phyloP scores from a whole-genome alignment of 106 monocot species.

The Acorus calamus region DNA sequence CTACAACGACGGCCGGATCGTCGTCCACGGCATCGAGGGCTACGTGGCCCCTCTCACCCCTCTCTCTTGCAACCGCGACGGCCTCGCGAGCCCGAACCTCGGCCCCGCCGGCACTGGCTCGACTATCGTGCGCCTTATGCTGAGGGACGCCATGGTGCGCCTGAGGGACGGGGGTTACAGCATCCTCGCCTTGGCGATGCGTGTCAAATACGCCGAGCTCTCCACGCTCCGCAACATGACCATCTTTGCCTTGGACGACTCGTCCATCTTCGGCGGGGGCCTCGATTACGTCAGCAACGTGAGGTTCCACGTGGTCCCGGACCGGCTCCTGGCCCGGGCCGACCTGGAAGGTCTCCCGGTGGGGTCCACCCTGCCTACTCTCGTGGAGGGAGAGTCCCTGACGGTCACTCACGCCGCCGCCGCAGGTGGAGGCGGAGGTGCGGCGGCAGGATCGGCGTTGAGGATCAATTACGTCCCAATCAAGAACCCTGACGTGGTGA shows the following conservation, averaged over 20 bases:
- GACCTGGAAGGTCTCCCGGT: slow-evolving; percentile 34
- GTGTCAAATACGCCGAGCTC: slow-evolving; percentile 60
- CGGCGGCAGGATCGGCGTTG: background rate
- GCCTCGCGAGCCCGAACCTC: background rate
- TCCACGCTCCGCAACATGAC: slow-evolving; percentile 45
- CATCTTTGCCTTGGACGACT: slow-evolving; percentile 61
- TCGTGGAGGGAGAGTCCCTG: slow-evolving; percentile 42
- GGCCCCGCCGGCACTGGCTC: background rate
- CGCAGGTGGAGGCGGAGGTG: background rate
- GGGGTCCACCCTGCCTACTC: slow-evolving; percentile 45
- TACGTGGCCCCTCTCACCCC: slow-evolving; percentile 51
- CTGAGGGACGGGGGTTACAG: slow-evolving; percentile 48
- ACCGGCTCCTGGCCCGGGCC: slow-evolving; percentile 31
- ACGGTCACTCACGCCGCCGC: slow-evolving; percentile 22
- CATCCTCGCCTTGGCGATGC: slow-evolving; percentile 67
- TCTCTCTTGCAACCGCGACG: slow-evolving; percentile 28
- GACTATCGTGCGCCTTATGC: slow-evolving; percentile 45
- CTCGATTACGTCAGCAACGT: slow-evolving; percentile 51
- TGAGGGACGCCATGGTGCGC: slow-evolving; percentile 55
- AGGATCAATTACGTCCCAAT: slow-evolving; percentile 55
- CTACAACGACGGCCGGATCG: slow-evolving; percentile 62
- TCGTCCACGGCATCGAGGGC: slow-evolving; percentile 69
- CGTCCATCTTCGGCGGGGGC: slow-evolving; percentile 55
- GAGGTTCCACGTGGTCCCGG: slow-evolving; percentile 67
- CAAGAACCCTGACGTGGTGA: slow-evolving; percentile 43